These are phyloP conservation scores for Diaporthe ampelina DNA, from an alignment of 2,329 filamentous ascomycete genomes.

Conservation along the genomic window DNA sequence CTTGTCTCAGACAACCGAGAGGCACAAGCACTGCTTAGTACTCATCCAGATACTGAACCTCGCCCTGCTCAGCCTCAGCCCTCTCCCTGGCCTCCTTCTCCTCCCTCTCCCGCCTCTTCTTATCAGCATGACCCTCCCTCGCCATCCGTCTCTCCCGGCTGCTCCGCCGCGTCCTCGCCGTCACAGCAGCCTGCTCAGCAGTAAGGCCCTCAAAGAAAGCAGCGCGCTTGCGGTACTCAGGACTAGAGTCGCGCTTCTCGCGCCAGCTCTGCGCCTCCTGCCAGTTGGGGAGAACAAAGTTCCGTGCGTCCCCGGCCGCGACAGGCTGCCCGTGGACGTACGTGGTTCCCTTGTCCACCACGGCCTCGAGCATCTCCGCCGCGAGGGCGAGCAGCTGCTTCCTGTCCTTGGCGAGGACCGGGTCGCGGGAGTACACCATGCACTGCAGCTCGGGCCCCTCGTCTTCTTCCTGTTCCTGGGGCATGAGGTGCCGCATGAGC, in stretches of 20 bases:
- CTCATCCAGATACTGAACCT: neutral
- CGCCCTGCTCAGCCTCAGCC: too few species aligned
- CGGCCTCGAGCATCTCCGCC: neutral
- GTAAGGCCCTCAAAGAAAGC: neutral
- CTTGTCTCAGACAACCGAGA: neutral
- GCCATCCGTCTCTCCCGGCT: neutral
- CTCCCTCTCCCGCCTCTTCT: neutral
- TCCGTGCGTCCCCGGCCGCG: neutral
- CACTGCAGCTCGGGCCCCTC: neutral
- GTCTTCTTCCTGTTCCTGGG: neutral
- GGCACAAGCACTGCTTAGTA: neutral
- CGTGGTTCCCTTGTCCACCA: neutral
- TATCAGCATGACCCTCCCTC: neutral
- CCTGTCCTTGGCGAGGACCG: neutral
- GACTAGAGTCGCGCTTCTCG: neutral
- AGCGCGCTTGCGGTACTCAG: neutral
- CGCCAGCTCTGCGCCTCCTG: neutral
- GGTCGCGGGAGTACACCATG: slow-evolving; percentile 2
- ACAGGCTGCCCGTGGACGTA: slow-evolving; percentile 10
- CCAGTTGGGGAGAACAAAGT: neutral
- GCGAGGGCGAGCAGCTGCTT: neutral
- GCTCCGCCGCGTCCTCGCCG: neutral
- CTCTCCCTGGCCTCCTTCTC: neutral
- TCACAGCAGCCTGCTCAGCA: neutral
- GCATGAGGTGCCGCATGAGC: neutral